Evolutionary conservation across 176 grass and related monocot species (phyloP).

Genomic region (Aegilops speltoides): DNA sequence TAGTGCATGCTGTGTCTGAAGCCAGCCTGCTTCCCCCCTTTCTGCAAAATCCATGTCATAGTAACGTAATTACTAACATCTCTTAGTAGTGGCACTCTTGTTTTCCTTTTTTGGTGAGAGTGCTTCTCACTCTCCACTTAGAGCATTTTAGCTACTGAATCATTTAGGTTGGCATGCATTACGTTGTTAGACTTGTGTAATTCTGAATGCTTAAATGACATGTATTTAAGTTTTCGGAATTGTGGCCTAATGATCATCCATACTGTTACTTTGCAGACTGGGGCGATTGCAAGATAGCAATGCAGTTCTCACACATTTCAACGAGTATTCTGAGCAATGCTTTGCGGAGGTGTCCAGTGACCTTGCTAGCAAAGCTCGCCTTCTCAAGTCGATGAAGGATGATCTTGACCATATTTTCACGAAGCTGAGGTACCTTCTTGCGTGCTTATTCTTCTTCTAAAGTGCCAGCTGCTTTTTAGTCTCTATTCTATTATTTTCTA

Average conservation of each 20-base stretch:
- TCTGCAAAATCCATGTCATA: not conserved
- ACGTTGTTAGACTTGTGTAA: not conserved
- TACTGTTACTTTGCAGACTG: constrained; percentile 44
- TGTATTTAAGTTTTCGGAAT: not conserved
- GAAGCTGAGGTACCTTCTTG: constrained; percentile 44
- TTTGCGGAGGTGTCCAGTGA: constrained; percentile 78
- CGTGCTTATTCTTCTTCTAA: not conserved
- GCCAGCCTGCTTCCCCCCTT: not conserved
- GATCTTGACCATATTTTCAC: constrained; percentile 88
- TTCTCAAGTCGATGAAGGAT: constrained; percentile 84
- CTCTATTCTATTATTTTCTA: constrained; percentile 9
- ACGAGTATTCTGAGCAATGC: constrained; percentile 81
- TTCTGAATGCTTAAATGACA: not conserved
- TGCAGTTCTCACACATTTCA: constrained; percentile 87
- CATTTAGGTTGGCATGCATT: not conserved
- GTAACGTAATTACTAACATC: not conserved
- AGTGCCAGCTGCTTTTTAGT: not conserved
- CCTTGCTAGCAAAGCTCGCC: constrained; percentile 66
- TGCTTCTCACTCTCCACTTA: not conserved
- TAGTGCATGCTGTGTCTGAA: not conserved
- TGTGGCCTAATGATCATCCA: not conserved
- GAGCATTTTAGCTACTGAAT: not conserved
- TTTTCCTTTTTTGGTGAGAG: not conserved
- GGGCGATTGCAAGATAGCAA: constrained; percentile 86
- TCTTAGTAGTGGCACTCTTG: not conserved